A percentile compares a stretch with the other conserved stretches of the same genome.
phyloP scores from a whole-genome alignment of 2,329 filamentous ascomycete genomes.

The Sarocladiaceae sp. region DNA sequence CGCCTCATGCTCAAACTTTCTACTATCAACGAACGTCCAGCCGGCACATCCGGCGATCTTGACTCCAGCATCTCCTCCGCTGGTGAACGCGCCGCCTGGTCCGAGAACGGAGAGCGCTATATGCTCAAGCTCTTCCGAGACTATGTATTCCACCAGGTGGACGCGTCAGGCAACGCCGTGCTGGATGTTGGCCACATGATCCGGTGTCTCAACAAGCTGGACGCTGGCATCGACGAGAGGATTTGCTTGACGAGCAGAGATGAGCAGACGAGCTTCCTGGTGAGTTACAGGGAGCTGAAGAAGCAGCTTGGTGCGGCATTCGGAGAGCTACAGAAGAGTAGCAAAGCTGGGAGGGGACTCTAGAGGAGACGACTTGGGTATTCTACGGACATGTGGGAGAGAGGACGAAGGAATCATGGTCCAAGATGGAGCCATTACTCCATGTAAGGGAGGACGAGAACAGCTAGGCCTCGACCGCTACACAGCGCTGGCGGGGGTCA shows the following conservation, averaged over 20 bases:
- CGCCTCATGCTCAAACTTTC: conserved; percentile 79
- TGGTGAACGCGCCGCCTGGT: conserved; percentile 55
- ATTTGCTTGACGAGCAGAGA: conserved; percentile 84
- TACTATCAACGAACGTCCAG: conserved; percentile 79
- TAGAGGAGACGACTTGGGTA: conserved; percentile 13
- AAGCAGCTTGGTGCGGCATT: conserved; percentile 57
- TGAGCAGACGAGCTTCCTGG: conserved; percentile 82
- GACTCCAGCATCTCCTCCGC: neutral
- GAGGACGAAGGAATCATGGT: no score
- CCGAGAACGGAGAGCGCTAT: conserved; percentile 88
- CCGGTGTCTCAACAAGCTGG: conserved; percentile 83
- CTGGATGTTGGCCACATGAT: conserved; percentile 87
- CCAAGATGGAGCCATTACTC: no score
- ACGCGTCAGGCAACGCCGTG: conserved; percentile 76
- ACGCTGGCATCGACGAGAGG: conserved; percentile 83
- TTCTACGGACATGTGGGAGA: neutral
- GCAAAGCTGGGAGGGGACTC: conserved; percentile 30
- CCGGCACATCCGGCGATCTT: neutral
- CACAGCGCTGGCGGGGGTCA: no score
- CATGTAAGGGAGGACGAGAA: no score
- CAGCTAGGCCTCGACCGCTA: no score
- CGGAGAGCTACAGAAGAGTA: conserved; percentile 50
- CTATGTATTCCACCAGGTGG: conserved; percentile 95
- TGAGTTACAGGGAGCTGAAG: conserved; percentile 87
- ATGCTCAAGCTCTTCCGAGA: conserved; percentile 93